Evolutionary conservation across 2,329 filamentous ascomycete genomes (phyloP), one percentile per base, ranked within the genome.

Genomic region (Rhinocladiella similis): DNA sequence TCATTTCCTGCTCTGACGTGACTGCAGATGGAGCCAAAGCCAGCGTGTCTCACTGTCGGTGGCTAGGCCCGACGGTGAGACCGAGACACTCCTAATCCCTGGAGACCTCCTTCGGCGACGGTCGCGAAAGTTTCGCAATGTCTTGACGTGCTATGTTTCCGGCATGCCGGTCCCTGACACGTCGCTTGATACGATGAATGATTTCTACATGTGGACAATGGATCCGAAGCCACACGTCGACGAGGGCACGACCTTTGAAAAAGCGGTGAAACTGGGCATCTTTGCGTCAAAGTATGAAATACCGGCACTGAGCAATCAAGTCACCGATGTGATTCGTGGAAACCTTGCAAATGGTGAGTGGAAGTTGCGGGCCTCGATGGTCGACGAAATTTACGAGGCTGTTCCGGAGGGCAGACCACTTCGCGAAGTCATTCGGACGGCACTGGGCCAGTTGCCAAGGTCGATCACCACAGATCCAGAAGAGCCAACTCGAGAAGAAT

Each of bases 131-230:
- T 57, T 62, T 19, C 54, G 52, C 10, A 45, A 58, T 7, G 14
- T 43, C 14, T 27, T 60, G 16, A 27, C 43, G 3, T 18, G 22
- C 3, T 25, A 35, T 12, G 38, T 35, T 4, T 45, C 27, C 7
- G 38, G 38, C 12, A 33, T 61, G 33, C n/a, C 38, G 18, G 20
- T 62, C 10, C 42, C 35, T 9, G 53, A 55, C 18, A 58, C 53
- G 1, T 9, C 36, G 1, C 10, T 56, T 6, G 50, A 47, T 35
- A 60, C 57, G 7, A 53, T 62, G 43, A 45, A 54, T 46, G 60
- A 63, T 20, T 63, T 63, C 48, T 49, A 60, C 19, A 50, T 63
- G 13, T 63, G 60, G 60, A 58, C 52, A 7, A 29, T 50, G 27
- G 27, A 35, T 12, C 52, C 38, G 3, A 25, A 43, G 19, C 60